Percentiles rank a stretch among this genome's conserved stretches.
These are phyloP conservation scores for Mollisiaceae sp. DNA, from an alignment of 2,329 filamentous ascomycete genomes.

Conservation along the genomic window DNA sequence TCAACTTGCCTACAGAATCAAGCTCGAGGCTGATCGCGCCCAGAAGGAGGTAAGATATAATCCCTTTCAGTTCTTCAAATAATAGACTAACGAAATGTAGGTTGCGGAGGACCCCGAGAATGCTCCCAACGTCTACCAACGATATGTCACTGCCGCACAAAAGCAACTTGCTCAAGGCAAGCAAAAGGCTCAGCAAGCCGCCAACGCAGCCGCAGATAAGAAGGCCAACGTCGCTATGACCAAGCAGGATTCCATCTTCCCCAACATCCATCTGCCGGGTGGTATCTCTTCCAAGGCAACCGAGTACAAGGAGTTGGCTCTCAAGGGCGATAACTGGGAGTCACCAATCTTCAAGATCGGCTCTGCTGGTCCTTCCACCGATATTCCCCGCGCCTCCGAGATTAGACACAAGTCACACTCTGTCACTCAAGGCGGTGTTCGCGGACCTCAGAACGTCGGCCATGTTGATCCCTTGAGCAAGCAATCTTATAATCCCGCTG, in stretches of 20 bases:
- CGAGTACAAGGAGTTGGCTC: slow-evolving; percentile 86
- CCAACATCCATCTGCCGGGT: slow-evolving; percentile 81
- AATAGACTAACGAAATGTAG: slow-evolving; percentile 14
- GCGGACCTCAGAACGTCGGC: slow-evolving; percentile 37
- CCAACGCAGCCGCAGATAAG: slow-evolving; percentile 71
- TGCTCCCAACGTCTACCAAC: slow-evolving; percentile 81
- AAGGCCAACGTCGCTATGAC: slow-evolving; percentile 85
- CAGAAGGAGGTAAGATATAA: slow-evolving; percentile 53
- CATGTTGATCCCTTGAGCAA: slow-evolving; percentile 31
- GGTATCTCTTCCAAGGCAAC: slow-evolving; percentile 93
- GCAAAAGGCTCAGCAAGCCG: slow-evolving; percentile 72
- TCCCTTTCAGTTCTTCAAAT: neutral
- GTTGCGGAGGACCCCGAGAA: slow-evolving; percentile 72
- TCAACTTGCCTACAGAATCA: slow-evolving; percentile 72
- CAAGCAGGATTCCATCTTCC: slow-evolving; percentile 90
- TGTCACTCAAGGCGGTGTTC: slow-evolving; percentile 36
- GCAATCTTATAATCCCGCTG: slow-evolving; percentile 21
- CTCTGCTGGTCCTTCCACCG: slow-evolving; percentile 70
- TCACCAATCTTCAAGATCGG: slow-evolving; percentile 92
- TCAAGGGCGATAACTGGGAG: slow-evolving; percentile 92
- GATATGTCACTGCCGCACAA: slow-evolving; percentile 79
- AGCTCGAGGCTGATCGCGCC: slow-evolving; percentile 81
- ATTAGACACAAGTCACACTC: slow-evolving; percentile 59
- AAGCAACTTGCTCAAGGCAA: slow-evolving; percentile 76
- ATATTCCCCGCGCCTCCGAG: slow-evolving; percentile 64